Evolutionary conservation across 208 protist genomes (phyloP).

Genomic region (Acanthamoeba culbertsoni): DNA sequence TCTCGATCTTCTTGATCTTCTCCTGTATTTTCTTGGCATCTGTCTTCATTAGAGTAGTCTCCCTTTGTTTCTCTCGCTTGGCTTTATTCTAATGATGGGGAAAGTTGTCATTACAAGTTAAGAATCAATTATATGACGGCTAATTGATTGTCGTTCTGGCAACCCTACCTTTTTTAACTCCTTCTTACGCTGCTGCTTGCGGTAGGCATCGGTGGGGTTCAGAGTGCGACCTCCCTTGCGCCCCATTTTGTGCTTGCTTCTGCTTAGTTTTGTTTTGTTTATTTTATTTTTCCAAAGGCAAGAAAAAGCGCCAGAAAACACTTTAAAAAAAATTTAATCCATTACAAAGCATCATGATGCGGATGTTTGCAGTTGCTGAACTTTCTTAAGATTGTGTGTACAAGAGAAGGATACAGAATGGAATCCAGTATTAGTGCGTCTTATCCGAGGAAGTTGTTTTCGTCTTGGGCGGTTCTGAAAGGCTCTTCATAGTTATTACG

Average conservation of each 20-base stretch:
- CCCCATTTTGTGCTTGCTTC: background rate
- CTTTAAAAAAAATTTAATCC: no score
- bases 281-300: background rate
- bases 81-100: background rate
- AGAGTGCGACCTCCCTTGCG: conserved; percentile 8
- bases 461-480: background rate
- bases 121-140: background rate
- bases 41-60: background rate
- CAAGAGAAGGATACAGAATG: background rate
- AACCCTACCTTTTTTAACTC: conserved; percentile 44
- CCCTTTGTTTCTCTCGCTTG: background rate
- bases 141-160: background rate
- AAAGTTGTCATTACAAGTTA: no score
- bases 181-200: conserved; percentile 62
- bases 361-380: no score
- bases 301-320: background rate
- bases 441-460: no score
- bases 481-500: background rate
- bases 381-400: no score
- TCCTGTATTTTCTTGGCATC: conserved; percentile 43
- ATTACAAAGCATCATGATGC: no score
- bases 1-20: conserved; percentile 33
- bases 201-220: conserved; percentile 61
- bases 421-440: no score
- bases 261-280: background rate